Evolutionary conservation across 176 grass and related monocot genomes (phyloP), one percentile per base, ranked within the genome.

Genomic region (Rhynchospora tenuis): DNA sequence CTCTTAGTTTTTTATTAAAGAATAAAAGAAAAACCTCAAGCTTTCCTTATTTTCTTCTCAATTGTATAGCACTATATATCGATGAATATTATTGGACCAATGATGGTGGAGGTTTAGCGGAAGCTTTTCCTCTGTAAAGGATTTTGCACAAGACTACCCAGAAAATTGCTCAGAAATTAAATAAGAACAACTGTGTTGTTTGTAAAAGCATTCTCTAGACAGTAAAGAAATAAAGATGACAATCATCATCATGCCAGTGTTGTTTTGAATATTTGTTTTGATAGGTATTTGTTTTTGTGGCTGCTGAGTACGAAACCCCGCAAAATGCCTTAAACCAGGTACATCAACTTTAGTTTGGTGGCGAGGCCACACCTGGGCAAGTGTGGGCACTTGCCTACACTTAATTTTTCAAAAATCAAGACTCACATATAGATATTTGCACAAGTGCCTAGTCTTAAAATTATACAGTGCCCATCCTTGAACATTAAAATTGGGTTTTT

Each of bases 251-350:
- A 81, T 15, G 7, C 78, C 20, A 70, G 76, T 45, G 29, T 6
- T 70, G 16, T 33, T 86, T 84, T 31, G 6, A 63, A 23, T 22
- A 38, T 16, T 16, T 52, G 79, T 81, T 62, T 54, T 79, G 88
- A 19, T 83, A 99, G 96, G 96, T 99, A 33, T 99, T 99, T 95
- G 96, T 95, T 58, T 99, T 99, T 83, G 89, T 95, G 65, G 96
- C 96, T 2, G 96, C 96, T 73, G 96, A 99, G 80, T 99, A 99
- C 68, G 93, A 93, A 66, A 99, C 93, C 70, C 72, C 85, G 43
- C 91, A 95, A 43, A 99, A 99, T 86, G 88, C 93, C 13, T 81
- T 99, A 70, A 99, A 99, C 90, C 96, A 95, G 88, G 96, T 99
- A 81, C 88, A 50, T 79, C 46, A 1, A 26, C 57, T 0, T n/a